Evolutionary conservation across 2,329 filamentous ascomycete species (phyloP), one percentile per base, ranked within the genome.

Genomic region (Fusarium sp.): DNA sequence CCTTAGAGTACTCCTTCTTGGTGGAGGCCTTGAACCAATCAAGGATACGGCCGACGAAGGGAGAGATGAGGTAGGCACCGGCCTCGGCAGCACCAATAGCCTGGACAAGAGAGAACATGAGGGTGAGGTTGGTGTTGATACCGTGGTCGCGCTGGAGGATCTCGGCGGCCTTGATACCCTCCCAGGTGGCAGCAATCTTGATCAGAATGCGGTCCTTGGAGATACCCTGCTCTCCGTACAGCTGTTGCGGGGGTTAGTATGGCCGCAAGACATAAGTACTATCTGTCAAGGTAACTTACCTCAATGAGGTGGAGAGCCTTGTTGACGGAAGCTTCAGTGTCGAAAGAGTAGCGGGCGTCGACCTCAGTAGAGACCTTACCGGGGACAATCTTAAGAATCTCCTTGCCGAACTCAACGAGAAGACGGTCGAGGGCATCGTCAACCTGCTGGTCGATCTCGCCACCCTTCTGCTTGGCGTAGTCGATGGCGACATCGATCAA

Each of bases 301-400:
- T 97, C 88, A 74, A 99, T 98, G 76, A 99, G 94, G 84, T 93
- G 91, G 47, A 98, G 90, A 65, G 95, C 95, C 90, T 99, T 99
- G 76, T 94, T 84, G 69, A 99, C 89, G 48, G 93, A 96, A 58
- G 86, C 89, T 85, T 98, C 83, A 76, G 90, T 96, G 82, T 96
- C 91, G 81, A 99, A 99, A 63, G 94, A 98, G 83, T 96, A 93
- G 72, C 88, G 86, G 74, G 95, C 95, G 76, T 99, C 95, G 70
- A 99, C 95, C 85, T 99, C 95, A 58, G 95, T 99, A 56, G 95
- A 99, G 75, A 99, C 95, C 85, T 96, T 97, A 81, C 95, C 95
- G 75, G 95, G 95, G 65, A 99, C 91, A 77, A 99, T 95, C 78
- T 94, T 86, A 68, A 99, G 88, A 73, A 99, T 99, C 85, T 98